Evolutionary conservation across 2,329 filamentous ascomycete species (phyloP).

Genomic region (Mariannaea sp.): DNA sequence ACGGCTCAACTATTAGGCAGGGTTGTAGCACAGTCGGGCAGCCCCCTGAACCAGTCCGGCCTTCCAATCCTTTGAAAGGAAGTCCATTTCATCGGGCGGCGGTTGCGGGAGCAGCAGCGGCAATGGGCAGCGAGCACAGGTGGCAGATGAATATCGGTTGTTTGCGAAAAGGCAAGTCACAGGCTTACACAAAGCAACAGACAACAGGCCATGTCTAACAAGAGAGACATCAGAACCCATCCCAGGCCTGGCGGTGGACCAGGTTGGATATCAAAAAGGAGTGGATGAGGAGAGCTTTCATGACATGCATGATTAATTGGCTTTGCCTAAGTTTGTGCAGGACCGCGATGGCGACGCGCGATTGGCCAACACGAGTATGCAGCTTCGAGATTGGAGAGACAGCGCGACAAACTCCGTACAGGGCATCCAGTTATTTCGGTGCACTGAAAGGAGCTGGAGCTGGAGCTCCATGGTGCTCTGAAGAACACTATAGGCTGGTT

Average conservation of each 20-base stretch:
- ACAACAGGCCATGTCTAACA: background rate
- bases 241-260: slow-evolving; percentile 1
- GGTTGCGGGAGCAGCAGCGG: slow-evolving; percentile 4
- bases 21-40: slow-evolving; percentile 25
- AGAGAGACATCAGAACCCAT: slow-evolving; percentile 6
- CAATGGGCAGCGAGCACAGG: slow-evolving; percentile 1
- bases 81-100: no score
- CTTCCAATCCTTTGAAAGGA: slow-evolving; percentile 20
- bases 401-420: slow-evolving; percentile 20
- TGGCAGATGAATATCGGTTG: slow-evolving; percentile 10
- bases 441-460: background rate
- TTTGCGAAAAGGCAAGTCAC: background rate
- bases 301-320: slow-evolving; percentile 39
- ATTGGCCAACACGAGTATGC: slow-evolving; percentile 28
- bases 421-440: slow-evolving; percentile 7
- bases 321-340: slow-evolving; percentile 23
- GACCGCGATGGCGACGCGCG: slow-evolving; percentile 15
- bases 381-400: slow-evolving; percentile 24
- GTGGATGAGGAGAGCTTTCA: slow-evolving; percentile 20
- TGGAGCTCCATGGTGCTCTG: slow-evolving; percentile 14
- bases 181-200: slow-evolving; percentile 17
- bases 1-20: slow-evolving; percentile 21
- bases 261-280: background rate
- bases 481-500: slow-evolving; percentile 17
- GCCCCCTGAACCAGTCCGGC: slow-evolving; percentile 31